Conservation (phyloP, 345 rosid species). For the Acer negundo region DNA sequence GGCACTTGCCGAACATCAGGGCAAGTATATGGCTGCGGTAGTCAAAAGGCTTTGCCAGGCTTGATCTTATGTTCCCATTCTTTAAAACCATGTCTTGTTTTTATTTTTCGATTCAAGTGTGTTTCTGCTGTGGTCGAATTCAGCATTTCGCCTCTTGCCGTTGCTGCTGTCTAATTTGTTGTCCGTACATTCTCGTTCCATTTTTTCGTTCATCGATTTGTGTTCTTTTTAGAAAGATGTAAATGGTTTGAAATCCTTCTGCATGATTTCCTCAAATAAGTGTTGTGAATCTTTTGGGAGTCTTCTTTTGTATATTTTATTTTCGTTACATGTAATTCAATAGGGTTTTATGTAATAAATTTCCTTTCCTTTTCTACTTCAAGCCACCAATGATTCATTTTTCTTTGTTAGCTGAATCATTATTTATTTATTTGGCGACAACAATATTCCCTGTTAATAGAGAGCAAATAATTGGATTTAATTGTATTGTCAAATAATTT, state of each 20-base stretch:
- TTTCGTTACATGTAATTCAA: conserved; percentile 12
- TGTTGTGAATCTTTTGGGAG: conserved; percentile 15
- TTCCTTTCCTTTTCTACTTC: background rate
- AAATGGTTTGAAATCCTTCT: conserved; percentile 32
- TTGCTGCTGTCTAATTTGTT: background rate
- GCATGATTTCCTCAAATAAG: conserved; percentile 14
- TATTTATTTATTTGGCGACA: too few relatives aligned
- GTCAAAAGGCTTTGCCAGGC: conserved; percentile 60
- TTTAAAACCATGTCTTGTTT: background rate
- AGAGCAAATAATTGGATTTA: background rate
- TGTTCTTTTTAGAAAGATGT: conserved; percentile 27
- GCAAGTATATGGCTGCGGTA: conserved; percentile 68
- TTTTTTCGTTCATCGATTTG: background rate
- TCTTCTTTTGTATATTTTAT: conserved; percentile 19
- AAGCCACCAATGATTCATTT: background rate
- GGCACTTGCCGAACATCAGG: conserved; percentile 79
- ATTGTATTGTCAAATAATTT: too few relatives aligned
- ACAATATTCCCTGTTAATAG: background rate
- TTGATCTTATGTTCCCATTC: conserved; percentile 1
- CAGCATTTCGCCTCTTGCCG: conserved; percentile 17
- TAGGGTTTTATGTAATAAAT: conserved; percentile 22
- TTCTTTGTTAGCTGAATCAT: too few relatives aligned
- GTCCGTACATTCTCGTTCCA: conserved; percentile 2
- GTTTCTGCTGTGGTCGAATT: conserved; percentile 28
- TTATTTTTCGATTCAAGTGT: conserved; percentile 11